A percentile compares a stretch with the other conserved stretches of the same genome.
phyloP scores from a whole-genome alignment of 768 basidiomycete genomes.

The Tricholomella constricta region DNA sequence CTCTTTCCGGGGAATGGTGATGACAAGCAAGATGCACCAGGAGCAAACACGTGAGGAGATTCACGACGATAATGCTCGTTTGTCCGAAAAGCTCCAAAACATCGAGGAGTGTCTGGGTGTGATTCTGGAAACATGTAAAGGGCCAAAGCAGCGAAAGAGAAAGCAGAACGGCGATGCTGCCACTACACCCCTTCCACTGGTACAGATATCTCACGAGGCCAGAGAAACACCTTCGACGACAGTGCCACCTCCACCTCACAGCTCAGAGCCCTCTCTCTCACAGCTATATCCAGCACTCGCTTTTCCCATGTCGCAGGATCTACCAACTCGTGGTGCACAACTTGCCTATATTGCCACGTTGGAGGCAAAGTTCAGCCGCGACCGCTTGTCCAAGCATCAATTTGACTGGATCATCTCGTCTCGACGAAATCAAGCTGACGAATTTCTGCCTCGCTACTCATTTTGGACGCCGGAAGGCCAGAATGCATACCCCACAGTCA shows the following conservation, averaged over 20 bases:
- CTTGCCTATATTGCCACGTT: slow-evolving; percentile 1
- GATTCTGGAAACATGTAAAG: neutral
- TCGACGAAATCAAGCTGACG: slow-evolving; percentile 14
- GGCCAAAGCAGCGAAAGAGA: neutral
- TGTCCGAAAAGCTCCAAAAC: neutral
- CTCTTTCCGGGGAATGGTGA: slow-evolving; percentile 19
- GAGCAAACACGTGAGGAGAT: too few species aligned
- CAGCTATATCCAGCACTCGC: neutral
- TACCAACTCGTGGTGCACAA: slow-evolving; percentile 1
- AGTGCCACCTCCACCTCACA: neutral
- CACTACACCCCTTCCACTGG: too few species aligned
- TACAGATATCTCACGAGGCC: too few species aligned
- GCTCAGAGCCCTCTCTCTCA: neutral
- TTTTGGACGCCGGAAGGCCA: slow-evolving; percentile 15
- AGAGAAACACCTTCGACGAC: neutral
- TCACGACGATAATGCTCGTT: neutral
- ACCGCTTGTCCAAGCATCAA: slow-evolving; percentile 10
- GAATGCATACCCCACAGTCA: slow-evolving; percentile 10
- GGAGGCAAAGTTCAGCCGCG: slow-evolving; percentile 4
- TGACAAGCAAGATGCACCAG: slow-evolving; percentile 2
- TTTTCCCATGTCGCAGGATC: slow-evolving; percentile 6
- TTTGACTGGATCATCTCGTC: slow-evolving; percentile 24
- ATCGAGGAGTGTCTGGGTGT: neutral
- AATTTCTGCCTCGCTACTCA: slow-evolving; percentile 29
- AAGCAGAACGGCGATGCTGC: too few species aligned